Base-by-base conservation (phyloP, 176 grass and related monocot genomes). In the Alopecurus myosuroides region DNA sequence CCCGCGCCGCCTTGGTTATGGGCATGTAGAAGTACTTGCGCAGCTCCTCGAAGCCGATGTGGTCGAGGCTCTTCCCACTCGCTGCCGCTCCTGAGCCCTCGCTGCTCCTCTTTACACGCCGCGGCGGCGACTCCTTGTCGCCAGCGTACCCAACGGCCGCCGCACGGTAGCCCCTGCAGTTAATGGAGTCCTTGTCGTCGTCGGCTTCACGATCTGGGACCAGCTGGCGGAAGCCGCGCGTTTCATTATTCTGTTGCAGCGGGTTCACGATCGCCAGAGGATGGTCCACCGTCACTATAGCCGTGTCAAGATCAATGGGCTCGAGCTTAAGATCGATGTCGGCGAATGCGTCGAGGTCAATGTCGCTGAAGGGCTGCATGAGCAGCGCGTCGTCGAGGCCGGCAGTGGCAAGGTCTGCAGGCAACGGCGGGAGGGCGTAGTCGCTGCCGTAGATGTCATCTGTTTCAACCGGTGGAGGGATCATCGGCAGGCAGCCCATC, bases 1-100 rank as follows among this genome's bases (percentile, higher is more conserved):
- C 91, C 51, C 89, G 74, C 3, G 97, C 97, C 19, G 97, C 97
- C 81, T 75, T 77, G 45, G 88, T 92, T 70, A 98, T 98, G 2
- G 93, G 93, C 91, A 98, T 92, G 86, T 83, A 94, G 70, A 98
- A 98, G 23, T 92, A 98, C 19, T n/a, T 82, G 7, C 82, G 63
- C 0, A 98, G 76, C 39, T 98, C 97, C 10, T 90, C 77, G 25
- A 94, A 89, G 20, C 88, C 70, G n/a, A 98, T 76, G 49, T 95
- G 80, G 1, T 75, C 86, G 37, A 92, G 75, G 68, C 93, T 65
- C 23, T 63, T 88, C 64, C 89, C 80, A 0, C 10, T 58, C 11
- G 15, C 18, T 6, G 79, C 22, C 10, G 71, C 13, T 6, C 69
- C 4, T 5, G 64, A 22, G 7, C 22, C 13, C 14, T 26, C 33